Evolutionary conservation across 805 yeast genomes (phyloP).

Genomic region (Cyberlindnera euphorbiiphila): DNA sequence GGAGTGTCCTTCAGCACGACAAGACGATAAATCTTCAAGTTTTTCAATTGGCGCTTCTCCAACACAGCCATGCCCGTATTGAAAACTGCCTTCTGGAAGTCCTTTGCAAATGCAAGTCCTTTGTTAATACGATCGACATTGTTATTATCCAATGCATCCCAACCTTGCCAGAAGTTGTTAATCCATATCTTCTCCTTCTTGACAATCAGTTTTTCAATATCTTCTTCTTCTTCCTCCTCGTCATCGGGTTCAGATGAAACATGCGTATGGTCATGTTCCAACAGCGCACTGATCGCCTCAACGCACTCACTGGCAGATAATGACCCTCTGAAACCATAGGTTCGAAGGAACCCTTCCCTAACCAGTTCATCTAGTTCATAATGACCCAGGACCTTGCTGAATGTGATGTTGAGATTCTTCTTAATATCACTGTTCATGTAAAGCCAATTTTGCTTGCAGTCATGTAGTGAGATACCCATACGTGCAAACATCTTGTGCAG

Average conservation of each 20-base stretch:
- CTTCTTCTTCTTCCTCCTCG: slow-evolving; percentile 27
- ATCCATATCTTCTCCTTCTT: slow-evolving; percentile 65
- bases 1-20: slow-evolving; percentile 91
- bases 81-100: slow-evolving; percentile 77
- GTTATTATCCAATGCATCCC: slow-evolving; percentile 55
- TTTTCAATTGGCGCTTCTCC: slow-evolving; percentile 76
- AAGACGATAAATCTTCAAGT: slow-evolving; percentile 73
- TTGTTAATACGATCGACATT: slow-evolving; percentile 49
- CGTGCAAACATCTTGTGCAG: slow-evolving; percentile 90
- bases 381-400: slow-evolving; percentile 62
- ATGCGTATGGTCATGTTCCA: slow-evolving; percentile 58
- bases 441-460: slow-evolving; percentile 90
- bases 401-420: slow-evolving; percentile 62
- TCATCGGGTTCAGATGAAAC: background rate
- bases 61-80: slow-evolving; percentile 85
- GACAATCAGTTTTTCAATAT: slow-evolving; percentile 32
- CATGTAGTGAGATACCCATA: slow-evolving; percentile 88
- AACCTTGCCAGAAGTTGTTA: slow-evolving; percentile 63
- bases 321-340: slow-evolving; percentile 83
- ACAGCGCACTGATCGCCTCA: slow-evolving; percentile 78
- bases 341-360: slow-evolving; percentile 80
- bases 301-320: slow-evolving; percentile 91
- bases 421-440: slow-evolving; percentile 83
- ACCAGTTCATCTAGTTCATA: slow-evolving; percentile 82
- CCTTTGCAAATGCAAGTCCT: slow-evolving; percentile 83